Base-by-base conservation (phyloP, 495 filamentous ascomycete genomes). In the Haplographium delicatum region DNA sequence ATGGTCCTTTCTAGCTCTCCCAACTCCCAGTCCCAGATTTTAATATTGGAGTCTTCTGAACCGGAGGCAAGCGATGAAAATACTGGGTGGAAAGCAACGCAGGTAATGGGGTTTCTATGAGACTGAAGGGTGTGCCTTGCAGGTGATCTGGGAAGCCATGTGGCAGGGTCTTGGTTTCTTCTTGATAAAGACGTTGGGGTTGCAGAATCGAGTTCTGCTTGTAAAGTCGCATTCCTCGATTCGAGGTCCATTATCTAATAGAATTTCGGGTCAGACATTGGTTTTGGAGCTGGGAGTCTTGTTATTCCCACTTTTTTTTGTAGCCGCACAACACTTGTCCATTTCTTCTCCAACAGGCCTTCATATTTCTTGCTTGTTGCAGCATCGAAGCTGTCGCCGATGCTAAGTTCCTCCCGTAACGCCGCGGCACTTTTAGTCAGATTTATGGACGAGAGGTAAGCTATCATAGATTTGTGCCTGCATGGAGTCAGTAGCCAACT, bases 11-110 rank as follows among this genome's bases (percentile, higher is more conserved):
- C 91, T 7, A 96, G 75, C 64, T 96, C 91, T 18, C 93, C 93
- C 15, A 95, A 70, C 58, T 98, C 93, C 88, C 89, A 96, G 61
- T 96, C 93, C 93, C 93, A 98, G 43, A 98, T 89, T 63, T 98
- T 98, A 62, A 89, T 88, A 8, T 82, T 88, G 38, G 78, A 80
- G 59, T 89, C 85, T 59, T 96, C 93, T 30, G 91, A 95, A 15
- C 88, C 93, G 1, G 90, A 93, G 11, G 93, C 93, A 9, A 98
- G 72, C 1, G 87, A 89, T 16, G 90, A 90, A 64, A 95, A 96
- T 47, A 93, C 73, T 0, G 93, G 91, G 65, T 98, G 93, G 67
- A 98, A 98, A 3, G 93, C 93, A 44, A 97, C 81, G 57, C 85
- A 91, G 27, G 84, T 95, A 35, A 98, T 76, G 16, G 86, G 81